Evolutionary conservation across 2,329 filamentous ascomycete species (phyloP).

Genomic region (Epichloe uncinata): DNA sequence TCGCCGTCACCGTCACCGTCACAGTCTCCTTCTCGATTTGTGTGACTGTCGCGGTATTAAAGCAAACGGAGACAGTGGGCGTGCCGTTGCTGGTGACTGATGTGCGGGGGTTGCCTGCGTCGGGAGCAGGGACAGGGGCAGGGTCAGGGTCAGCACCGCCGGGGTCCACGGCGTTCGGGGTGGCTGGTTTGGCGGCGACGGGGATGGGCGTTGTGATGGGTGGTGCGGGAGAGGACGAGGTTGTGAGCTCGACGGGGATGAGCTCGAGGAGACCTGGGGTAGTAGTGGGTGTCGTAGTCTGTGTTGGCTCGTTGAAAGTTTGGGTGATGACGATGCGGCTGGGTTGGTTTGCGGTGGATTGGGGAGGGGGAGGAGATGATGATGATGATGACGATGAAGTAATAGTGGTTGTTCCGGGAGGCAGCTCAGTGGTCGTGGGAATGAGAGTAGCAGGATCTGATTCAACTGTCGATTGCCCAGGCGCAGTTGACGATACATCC

Average conservation of each 20-base stretch:
- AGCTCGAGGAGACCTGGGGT: constrained; percentile 15
- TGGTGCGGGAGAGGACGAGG: not conserved
- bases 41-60: constrained; percentile 26
- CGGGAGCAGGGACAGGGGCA: not conserved
- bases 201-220: not conserved
- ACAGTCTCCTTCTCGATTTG: constrained; percentile 16
- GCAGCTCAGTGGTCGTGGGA: not conserved
- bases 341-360: not conserved
- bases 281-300: not conserved
- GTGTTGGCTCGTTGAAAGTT: constrained; percentile 14
- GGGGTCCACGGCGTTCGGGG: constrained; percentile 6
- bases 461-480: not conserved
- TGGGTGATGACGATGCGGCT: constrained; percentile 14
- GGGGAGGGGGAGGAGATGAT: not conserved
- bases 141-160: not conserved
- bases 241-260: constrained; percentile 13
- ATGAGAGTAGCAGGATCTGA: not conserved
- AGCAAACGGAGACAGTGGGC: constrained; percentile 22
- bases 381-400: not conserved
- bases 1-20: constrained; percentile 23
- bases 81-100: constrained; percentile 15
- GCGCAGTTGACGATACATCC: not conserved
- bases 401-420: not conserved
- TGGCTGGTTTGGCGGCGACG: constrained; percentile 3
- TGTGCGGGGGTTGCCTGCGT: constrained; percentile 10